Evolutionary conservation across 1,284 basidiomycete genomes (phyloP).

Genomic region (Trichosporon asahii): DNA sequence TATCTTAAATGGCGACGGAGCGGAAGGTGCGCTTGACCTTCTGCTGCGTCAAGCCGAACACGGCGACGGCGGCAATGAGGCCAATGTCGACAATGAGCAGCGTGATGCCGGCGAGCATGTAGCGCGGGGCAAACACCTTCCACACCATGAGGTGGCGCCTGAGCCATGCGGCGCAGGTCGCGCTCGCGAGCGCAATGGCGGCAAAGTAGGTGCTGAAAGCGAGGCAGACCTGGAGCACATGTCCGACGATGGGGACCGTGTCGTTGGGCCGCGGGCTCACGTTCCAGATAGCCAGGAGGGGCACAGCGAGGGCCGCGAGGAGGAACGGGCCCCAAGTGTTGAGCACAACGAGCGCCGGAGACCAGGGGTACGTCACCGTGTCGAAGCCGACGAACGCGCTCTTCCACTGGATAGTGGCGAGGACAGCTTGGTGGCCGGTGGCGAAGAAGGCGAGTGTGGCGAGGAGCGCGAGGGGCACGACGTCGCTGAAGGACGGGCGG

Average conservation of each 20-base stretch:
- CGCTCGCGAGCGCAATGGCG: slow-evolving; percentile 65
- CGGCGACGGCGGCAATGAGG: slow-evolving; percentile 48
- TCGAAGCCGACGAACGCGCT: slow-evolving; percentile 75
- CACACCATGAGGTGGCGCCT: slow-evolving; percentile 95
- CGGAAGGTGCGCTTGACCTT: slow-evolving; percentile 52
- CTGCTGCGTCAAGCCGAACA: slow-evolving; percentile 40
- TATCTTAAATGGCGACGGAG: slow-evolving; percentile 22
- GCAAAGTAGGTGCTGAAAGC: slow-evolving; percentile 69
- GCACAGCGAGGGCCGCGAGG: slow-evolving; percentile 63
- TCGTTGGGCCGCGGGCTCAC: slow-evolving; percentile 60
- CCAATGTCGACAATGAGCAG: slow-evolving; percentile 54
- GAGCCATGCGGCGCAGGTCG: slow-evolving; percentile 70
- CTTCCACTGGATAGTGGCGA: slow-evolving; percentile 95
- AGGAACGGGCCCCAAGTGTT: slow-evolving; percentile 76
- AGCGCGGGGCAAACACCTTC: slow-evolving; percentile 96
- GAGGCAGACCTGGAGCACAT: slow-evolving; percentile 58
- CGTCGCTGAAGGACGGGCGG: slow-evolving; percentile 63
- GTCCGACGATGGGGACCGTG: slow-evolving; percentile 45
- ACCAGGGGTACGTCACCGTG: slow-evolving; percentile 68
- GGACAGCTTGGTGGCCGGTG: slow-evolving; percentile 87
- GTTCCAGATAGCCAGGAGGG: slow-evolving; percentile 84
- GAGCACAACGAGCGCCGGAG: slow-evolving; percentile 70
- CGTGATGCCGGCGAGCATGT: slow-evolving; percentile 67
- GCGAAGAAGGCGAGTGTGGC: slow-evolving; percentile 73
- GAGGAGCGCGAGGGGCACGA: slow-evolving; percentile 70